These are phyloP conservation scores for Begonia loranthoides DNA, from an alignment of 306 rosid species.

Conservation along the genomic window DNA sequence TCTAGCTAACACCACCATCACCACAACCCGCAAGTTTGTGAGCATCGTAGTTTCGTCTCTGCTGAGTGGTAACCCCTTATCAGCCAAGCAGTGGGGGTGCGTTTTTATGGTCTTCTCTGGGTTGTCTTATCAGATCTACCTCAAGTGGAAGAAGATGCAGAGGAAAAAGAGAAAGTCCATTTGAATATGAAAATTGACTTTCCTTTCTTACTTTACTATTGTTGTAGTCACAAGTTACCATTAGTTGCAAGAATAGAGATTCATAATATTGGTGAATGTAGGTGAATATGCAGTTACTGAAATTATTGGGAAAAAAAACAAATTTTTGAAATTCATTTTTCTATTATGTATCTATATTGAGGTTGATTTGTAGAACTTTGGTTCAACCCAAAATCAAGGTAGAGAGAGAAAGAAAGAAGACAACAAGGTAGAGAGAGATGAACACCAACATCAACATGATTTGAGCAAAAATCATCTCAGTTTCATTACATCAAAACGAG, in stretches of 20 bases:
- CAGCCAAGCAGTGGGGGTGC: slow-evolving; percentile 88
- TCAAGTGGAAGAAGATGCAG: slow-evolving; percentile 82
- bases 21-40: slow-evolving; percentile 93
- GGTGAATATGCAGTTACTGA: slow-evolving; percentile 17
- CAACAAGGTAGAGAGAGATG: slow-evolving; percentile 22
- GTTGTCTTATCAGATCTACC: slow-evolving; percentile 79
- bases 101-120: slow-evolving; percentile 91
- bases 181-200: slow-evolving; percentile 24
- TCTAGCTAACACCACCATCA: slow-evolving; percentile 86
- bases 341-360: neutral
- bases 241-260: slow-evolving; percentile 21
- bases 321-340: neutral
- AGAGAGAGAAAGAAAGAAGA: slow-evolving; percentile 13
- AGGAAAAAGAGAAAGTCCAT: slow-evolving; percentile 59
- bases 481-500: slow-evolving; percentile 62
- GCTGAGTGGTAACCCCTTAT: slow-evolving; percentile 88
- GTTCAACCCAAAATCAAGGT: neutral
- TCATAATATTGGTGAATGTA: slow-evolving; percentile 27
- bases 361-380: neutral
- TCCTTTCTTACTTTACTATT: slow-evolving; percentile 8
- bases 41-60: slow-evolving; percentile 90
- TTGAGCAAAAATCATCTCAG: slow-evolving; percentile 57
- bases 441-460: slow-evolving; percentile 85
- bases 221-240: slow-evolving; percentile 9
- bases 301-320: neutral